These are phyloP conservation scores for Pilaira anomala DNA, from an alignment of 192 early-diverging fungal species.

Conservation along the genomic window DNA sequence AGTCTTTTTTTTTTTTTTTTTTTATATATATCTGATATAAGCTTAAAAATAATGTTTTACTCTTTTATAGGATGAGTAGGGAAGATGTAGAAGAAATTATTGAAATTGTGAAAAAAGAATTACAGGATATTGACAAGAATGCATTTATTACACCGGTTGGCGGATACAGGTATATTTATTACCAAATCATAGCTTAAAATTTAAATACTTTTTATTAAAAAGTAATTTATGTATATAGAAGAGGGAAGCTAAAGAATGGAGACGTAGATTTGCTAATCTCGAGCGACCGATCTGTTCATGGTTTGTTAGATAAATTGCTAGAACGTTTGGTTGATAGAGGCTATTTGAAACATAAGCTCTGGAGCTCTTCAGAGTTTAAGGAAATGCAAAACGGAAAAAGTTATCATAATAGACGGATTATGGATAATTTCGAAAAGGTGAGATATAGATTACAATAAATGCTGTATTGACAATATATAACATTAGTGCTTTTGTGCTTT, in stretches of 20 bases:
- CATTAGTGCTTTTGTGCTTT: constrained; percentile 34
- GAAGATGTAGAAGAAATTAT: constrained; percentile 35
- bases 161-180: constrained; percentile 19
- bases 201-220: background rate
- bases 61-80: constrained; percentile 20
- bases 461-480: no score
- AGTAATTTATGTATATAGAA: background rate
- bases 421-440: no score
- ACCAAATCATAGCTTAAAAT: background rate
- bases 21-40: no score
- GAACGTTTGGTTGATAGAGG: constrained; percentile 7
- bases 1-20: no score
- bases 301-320: constrained; percentile 17
- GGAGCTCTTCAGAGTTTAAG: no score
- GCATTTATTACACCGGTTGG: constrained; percentile 28
- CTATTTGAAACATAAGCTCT: constrained; percentile 14
- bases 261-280: constrained; percentile 35
- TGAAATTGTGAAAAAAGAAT: constrained; percentile 27
- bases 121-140: constrained; percentile 10
- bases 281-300: background rate
- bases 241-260: constrained; percentile 35
- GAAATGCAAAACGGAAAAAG: constrained; percentile 3
- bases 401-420: background rate
- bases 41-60: background rate
- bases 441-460: no score